Evolutionary conservation across 1,284 basidiomycete genomes (phyloP).

Genomic region (Melampsora americana): DNA sequence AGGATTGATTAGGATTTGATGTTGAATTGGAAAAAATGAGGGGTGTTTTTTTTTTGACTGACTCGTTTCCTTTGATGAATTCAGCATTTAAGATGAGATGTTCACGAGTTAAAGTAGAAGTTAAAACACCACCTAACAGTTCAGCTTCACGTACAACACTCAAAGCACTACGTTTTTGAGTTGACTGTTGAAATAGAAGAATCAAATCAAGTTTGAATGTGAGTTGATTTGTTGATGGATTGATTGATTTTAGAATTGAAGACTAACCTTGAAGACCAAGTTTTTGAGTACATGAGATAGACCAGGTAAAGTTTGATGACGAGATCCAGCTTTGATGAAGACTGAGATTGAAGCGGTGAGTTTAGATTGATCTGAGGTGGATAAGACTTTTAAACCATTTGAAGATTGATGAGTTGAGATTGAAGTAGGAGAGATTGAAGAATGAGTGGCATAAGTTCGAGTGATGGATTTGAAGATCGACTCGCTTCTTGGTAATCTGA

Average conservation of each 20-base stretch:
- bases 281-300: conserved; percentile 88
- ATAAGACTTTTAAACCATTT: not conserved
- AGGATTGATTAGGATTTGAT: not conserved
- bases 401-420: conserved; percentile 1
- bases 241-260: not conserved
- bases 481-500: not conserved
- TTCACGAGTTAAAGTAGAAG: conserved; percentile 79
- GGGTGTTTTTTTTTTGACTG: conserved; percentile 57
- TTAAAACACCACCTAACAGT: conserved; percentile 88
- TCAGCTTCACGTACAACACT: conserved; percentile 89
- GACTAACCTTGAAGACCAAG: conserved; percentile 90
- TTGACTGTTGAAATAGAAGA: conserved; percentile 61
- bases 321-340: conserved; percentile 82
- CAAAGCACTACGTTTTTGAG: conserved; percentile 77
- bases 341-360: conserved; percentile 76
- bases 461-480: not conserved
- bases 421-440: not conserved
- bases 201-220: not conserved
- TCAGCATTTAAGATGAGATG: conserved; percentile 89
- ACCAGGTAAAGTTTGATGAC: conserved; percentile 79
- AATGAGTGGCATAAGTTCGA: conserved; percentile 11
- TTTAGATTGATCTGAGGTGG: conserved; percentile 74
- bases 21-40: conserved; percentile 8
- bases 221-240: not conserved
- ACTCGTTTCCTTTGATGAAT: conserved; percentile 95